Conservation (phyloP, 2,329 filamentous ascomycete species). For the Microsporum canis region DNA sequence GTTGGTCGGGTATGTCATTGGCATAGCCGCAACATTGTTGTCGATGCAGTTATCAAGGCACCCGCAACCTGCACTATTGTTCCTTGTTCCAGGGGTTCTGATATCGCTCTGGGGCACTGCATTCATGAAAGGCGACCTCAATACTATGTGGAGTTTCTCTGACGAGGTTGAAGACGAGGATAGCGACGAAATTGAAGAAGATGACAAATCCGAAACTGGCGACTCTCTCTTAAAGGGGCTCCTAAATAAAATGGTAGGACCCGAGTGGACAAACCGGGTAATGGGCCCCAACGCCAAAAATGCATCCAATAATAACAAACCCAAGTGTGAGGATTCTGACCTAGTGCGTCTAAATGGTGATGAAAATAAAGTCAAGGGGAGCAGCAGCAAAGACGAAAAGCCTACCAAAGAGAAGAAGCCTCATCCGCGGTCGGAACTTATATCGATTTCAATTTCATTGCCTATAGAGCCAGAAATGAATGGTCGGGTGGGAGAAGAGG, state of each 20-base stretch:
- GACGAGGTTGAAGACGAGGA: conserved; percentile 47
- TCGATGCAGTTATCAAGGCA: conserved; percentile 69
- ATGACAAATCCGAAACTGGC: conserved; percentile 34
- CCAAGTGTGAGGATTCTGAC: neutral
- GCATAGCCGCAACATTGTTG: conserved; percentile 63
- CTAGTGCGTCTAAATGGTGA: neutral
- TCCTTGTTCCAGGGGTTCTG: conserved; percentile 80
- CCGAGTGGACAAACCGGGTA: neutral
- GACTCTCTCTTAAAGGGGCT: neutral
- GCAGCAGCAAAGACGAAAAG: neutral
- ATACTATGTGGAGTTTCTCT: conserved; percentile 68
- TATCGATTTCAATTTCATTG: conserved; percentile 26
- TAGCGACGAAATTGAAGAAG: conserved; percentile 9
- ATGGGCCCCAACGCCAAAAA: neutral
- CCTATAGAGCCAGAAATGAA: conserved; percentile 15
- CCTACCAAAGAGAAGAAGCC: neutral
- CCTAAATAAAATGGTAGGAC: neutral
- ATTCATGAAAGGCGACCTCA: conserved; percentile 56
- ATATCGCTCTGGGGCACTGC: conserved; percentile 65
- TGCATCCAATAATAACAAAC: neutral
- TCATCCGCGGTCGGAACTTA: conserved; percentile 13
- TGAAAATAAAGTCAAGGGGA: neutral
- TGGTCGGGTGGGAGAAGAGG: neutral
- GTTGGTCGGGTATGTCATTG: conserved; percentile 62
- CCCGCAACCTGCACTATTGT: conserved; percentile 81